phyloP scores from a whole-genome alignment of 306 rosid species.

The Dalbergia cochinchinensis region DNA sequence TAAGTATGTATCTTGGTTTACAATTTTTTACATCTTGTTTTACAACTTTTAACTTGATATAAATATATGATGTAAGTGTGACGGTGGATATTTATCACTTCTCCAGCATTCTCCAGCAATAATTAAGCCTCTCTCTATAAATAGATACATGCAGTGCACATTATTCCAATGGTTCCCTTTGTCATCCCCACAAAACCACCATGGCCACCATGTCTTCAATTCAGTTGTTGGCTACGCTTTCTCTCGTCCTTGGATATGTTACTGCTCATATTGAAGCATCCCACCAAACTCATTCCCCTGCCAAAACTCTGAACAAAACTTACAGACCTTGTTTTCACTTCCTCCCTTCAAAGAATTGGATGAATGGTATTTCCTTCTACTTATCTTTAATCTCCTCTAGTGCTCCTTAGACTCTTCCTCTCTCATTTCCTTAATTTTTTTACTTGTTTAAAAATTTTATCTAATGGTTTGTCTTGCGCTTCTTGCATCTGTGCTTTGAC shows the following conservation, averaged over 20 bases:
- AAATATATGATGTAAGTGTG: too few species aligned
- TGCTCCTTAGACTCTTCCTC: neutral
- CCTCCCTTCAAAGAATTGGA: conserved; percentile 63
- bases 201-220: conserved; percentile 40
- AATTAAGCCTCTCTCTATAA: conserved; percentile 21
- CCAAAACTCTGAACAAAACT: conserved; percentile 42
- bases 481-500: conserved; percentile 25
- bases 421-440: neutral
- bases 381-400: neutral
- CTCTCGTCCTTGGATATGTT: conserved; percentile 30
- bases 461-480: neutral
- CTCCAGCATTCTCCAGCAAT: too few species aligned
- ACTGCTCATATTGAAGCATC: conserved; percentile 42
- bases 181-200: conserved; percentile 29
- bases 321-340: conserved; percentile 67
- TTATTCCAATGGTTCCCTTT: neutral
- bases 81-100: too few species aligned
- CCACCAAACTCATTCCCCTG: conserved; percentile 26
- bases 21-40: too few species aligned
- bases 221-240: conserved; percentile 9
- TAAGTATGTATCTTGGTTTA: too few species aligned
- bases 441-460: neutral
- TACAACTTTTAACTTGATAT: too few species aligned
- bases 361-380: conserved; percentile 55
- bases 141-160: neutral